Evolutionary conservation across 2,329 filamentous ascomycete genomes (phyloP), one percentile per base, ranked within the genome.

Genomic region (Aspergillus intermedius): DNA sequence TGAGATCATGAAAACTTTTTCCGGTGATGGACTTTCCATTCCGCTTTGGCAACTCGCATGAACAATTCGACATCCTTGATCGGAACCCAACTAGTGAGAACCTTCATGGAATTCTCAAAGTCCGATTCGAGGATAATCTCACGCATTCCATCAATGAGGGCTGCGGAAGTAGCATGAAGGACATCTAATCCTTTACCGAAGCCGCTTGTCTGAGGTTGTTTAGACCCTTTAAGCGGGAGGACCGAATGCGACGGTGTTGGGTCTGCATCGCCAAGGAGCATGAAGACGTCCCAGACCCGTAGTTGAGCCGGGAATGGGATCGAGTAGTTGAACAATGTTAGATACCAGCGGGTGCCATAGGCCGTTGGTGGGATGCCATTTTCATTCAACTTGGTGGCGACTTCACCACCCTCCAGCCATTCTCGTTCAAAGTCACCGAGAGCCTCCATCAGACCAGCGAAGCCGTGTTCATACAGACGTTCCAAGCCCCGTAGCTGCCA

Each of bases 31-130:
- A 81, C 72, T 73, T 87, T 95, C 81, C 87, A 96, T 72, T 97
- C 91, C 12, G 88, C 83, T 63, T 85, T 85, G 22, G 89, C 84
- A 50, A 96, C 88, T 60, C 84, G 85, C 88, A 98, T 95, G 60
- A 98, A 77, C 49, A 95, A 71, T 65, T 97, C 90, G 63, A 95
- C 89, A 61, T 98, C 91, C 69, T 89, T 89, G 66, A 98, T 86
- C 17, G 91, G 90, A 41, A 97, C 86, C 83, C 88, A 95, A 49
- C 87, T 90, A 25, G 93, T 97, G 54, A 98, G 76, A 6, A 91
- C 87, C 73, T 96, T 97, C 93, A 98, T 98, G 42, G 87, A 87
- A 62, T 94, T 95, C 67, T 98, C 93, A 68, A 97, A 98, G 66
- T 98, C 93, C 15, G 88, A 89, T 60, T 94, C 90, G 5, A 96